Conservation (phyloP, 176 grass and related monocot genomes). For the Musa itinerans region DNA sequence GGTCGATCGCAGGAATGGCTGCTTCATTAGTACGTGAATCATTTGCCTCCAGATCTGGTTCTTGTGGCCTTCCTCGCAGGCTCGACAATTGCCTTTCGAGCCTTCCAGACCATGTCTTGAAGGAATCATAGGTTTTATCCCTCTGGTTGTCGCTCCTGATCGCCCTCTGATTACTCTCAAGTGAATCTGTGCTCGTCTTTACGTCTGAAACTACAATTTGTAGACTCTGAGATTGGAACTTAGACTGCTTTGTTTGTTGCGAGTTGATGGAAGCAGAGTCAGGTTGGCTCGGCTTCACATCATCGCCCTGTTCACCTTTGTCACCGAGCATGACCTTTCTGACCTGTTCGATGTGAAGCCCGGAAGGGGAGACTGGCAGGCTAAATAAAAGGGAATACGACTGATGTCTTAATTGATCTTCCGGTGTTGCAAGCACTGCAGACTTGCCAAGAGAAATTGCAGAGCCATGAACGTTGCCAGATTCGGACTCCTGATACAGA, state of each 20-base stretch:
- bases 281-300: background rate
- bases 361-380: conserved; percentile 68
- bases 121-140: background rate
- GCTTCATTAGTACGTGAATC: background rate
- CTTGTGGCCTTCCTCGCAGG: background rate
- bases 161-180: background rate
- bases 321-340: conserved; percentile 6
- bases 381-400: conserved; percentile 42
- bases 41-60: background rate
- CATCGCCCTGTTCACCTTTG: conserved; percentile 3
- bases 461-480: background rate
- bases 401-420: background rate
- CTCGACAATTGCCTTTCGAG: background rate
- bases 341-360: conserved; percentile 42
- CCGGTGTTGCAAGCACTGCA: background rate
- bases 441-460: background rate
- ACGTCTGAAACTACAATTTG: background rate
- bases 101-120: conserved; percentile 15
- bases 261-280: background rate
- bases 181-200: background rate
- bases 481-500: background rate
- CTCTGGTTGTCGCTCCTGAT: background rate
- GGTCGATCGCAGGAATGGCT: conserved; percentile 42
- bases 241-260: background rate
- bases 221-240: background rate